A percentile compares a stretch with the other conserved stretches of the same genome.
Evolutionary conservation across 2,329 filamentous ascomycete genomes (phyloP).

Genomic region (Fusarium nygamai): DNA sequence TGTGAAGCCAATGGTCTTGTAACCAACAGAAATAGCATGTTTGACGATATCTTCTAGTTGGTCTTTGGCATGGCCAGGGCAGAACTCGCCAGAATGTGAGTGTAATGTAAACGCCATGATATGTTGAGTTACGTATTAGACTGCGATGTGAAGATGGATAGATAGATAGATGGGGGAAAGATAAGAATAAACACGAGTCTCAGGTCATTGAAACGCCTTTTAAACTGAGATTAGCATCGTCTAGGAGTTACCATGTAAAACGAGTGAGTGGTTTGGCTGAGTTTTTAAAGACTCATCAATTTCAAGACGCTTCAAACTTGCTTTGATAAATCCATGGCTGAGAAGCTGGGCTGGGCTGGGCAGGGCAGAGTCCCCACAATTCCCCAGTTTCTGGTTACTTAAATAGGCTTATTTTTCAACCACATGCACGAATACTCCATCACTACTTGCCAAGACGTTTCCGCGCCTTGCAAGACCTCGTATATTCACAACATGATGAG

Average conservation of each 20-base stretch:
- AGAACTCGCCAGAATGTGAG: constrained; percentile 98
- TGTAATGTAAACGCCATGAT: constrained; percentile 97
- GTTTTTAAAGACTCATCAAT: constrained; percentile 11
- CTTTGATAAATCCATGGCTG: neutral
- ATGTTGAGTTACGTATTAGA: neutral
- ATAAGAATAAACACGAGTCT: neutral
- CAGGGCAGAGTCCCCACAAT: constrained; percentile 17
- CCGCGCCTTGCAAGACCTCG: neutral
- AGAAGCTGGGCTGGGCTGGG: neutral
- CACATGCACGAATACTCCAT: neutral
- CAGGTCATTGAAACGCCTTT: no score
- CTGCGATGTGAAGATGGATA: neutral
- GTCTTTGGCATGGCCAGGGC: constrained; percentile 86
- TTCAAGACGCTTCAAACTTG: constrained; percentile 6
- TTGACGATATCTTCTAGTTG: constrained; percentile 84
- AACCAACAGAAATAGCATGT: constrained; percentile 79
- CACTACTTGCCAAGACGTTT: neutral
- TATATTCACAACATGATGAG: neutral
- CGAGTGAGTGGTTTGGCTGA: neutral
- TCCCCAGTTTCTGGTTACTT: neutral
- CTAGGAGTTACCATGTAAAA: neutral
- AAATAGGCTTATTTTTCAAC: neutral
- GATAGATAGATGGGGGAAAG: neutral
- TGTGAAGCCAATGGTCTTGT: constrained; percentile 86
- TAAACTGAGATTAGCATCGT: neutral